phyloP scores from a whole-genome alignment of 768 basidiomycete species.

The Suillus weaverae region DNA sequence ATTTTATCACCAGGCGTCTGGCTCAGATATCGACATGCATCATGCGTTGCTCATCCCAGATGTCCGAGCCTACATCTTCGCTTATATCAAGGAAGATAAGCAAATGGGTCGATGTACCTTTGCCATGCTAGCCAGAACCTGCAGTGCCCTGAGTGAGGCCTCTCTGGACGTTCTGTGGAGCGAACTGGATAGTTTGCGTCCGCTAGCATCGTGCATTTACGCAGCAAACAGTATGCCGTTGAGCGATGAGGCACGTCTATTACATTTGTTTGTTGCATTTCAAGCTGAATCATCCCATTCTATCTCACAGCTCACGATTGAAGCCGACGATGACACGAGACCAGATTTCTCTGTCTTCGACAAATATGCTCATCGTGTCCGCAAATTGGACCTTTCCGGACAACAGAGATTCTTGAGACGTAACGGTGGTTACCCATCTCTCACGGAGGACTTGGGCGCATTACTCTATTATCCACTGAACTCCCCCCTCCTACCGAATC shows the following conservation, averaged over 20 bases:
- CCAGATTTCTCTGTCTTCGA: neutral
- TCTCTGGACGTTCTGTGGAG: neutral
- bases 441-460: neutral
- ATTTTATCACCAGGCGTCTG: neutral
- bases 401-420: neutral
- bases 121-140: slow-evolving; percentile 3
- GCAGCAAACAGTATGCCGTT: neutral
- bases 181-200: slow-evolving; percentile 3
- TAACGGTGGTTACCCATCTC: neutral
- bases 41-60: neutral
- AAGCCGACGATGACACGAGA: neutral
- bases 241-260: neutral
- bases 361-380: slow-evolving; percentile 3
- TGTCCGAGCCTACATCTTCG: neutral
- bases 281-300: neutral
- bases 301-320: neutral
- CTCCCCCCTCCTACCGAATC: neutral
- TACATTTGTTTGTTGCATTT: neutral
- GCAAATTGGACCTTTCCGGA: neutral
- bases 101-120: neutral
- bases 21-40: neutral
- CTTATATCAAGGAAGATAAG: slow-evolving; percentile 1
- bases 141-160: neutral
- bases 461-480: slow-evolving; percentile 1
- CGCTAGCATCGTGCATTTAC: slow-evolving; percentile 2